Evolutionary conservation across 768 basidiomycete genomes (phyloP).

Genomic region (Neoboletus brunneissimus): DNA sequence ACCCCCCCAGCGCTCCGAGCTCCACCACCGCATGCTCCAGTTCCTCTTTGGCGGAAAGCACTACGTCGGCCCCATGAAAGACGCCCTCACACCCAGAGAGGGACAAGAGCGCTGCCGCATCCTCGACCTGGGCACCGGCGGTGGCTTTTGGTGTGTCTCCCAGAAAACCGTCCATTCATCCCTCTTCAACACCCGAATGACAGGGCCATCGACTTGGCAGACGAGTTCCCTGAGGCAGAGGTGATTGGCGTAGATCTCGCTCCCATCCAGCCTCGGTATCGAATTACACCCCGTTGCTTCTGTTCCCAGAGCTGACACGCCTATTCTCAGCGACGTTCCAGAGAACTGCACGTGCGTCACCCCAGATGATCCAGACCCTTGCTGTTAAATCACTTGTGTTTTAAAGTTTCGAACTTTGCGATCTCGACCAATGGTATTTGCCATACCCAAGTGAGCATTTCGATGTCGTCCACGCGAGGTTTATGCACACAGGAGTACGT

Average conservation of each 20-base stretch:
- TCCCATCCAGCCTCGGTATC: constrained; percentile 67
- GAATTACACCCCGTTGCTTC: constrained; percentile 1
- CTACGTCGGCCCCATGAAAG: constrained; percentile 63
- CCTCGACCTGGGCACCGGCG: constrained; percentile 69
- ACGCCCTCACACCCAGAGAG: constrained; percentile 43
- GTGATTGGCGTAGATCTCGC: constrained; percentile 71
- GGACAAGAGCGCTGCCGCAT: constrained; percentile 38
- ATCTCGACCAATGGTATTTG: constrained; percentile 56
- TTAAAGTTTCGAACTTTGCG: constrained; percentile 67
- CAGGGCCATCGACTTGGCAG: constrained; percentile 73
- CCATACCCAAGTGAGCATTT: constrained; percentile 65
- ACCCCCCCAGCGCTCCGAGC: constrained; percentile 52
- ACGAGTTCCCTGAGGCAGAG: constrained; percentile 64
- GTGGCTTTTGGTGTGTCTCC: constrained; percentile 52
- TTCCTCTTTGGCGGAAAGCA: constrained; percentile 63
- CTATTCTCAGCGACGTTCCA: constrained; percentile 51
- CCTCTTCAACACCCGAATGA: background rate
- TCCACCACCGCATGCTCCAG: constrained; percentile 63
- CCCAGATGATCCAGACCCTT: background rate
- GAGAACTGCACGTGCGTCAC: constrained; percentile 68
- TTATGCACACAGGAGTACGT: constrained; percentile 57
- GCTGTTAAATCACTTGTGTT: constrained; percentile 1
- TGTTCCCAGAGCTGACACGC: constrained; percentile 12
- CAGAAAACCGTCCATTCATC: background rate
- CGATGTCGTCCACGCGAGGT: constrained; percentile 69